Conservation (phyloP, 2,329 filamentous ascomycete species). For the Dactylellina haptotyla region DNA sequence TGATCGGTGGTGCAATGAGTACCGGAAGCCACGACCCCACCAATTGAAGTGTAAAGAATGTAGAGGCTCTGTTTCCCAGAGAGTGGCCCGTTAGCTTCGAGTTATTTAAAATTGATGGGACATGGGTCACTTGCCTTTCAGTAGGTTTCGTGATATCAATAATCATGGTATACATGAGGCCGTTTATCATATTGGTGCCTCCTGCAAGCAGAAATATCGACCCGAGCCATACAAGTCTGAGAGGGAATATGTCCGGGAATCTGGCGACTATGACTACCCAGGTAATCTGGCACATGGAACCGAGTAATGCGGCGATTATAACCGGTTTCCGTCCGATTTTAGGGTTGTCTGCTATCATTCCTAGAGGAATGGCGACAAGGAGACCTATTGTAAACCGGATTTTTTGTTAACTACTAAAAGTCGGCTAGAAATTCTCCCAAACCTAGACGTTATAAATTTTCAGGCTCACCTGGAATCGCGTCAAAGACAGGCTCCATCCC, state of each 20-base stretch:
- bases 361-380: conserved; percentile 37
- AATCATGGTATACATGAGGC: conserved; percentile 44
- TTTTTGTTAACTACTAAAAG: neutral
- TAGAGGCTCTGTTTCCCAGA: conserved; percentile 20
- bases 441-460: neutral
- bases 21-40: conserved; percentile 24
- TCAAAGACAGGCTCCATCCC: conserved; percentile 51
- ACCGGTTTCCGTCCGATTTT: conserved; percentile 46
- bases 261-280: conserved; percentile 21
- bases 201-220: conserved; percentile 36
- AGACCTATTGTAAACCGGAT: conserved; percentile 4
- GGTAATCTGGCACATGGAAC: conserved; percentile 1
- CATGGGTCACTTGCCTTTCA: conserved; percentile 17
- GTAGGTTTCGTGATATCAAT: conserved; percentile 36
- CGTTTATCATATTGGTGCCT: conserved; percentile 24
- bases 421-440: neutral
- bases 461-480: conserved; percentile 40
- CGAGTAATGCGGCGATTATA: conserved; percentile 14
- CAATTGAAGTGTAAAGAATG: conserved; percentile 44
- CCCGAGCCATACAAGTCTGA: conserved; percentile 39
- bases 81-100: too few species aligned
- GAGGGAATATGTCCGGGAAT: conserved; percentile 35
- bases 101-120: too few species aligned
- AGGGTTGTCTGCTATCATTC: conserved; percentile 49
- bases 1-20: conserved; percentile 28